phyloP scores from a whole-genome alignment of 805 yeast species.

The Lipomyces kockii region DNA sequence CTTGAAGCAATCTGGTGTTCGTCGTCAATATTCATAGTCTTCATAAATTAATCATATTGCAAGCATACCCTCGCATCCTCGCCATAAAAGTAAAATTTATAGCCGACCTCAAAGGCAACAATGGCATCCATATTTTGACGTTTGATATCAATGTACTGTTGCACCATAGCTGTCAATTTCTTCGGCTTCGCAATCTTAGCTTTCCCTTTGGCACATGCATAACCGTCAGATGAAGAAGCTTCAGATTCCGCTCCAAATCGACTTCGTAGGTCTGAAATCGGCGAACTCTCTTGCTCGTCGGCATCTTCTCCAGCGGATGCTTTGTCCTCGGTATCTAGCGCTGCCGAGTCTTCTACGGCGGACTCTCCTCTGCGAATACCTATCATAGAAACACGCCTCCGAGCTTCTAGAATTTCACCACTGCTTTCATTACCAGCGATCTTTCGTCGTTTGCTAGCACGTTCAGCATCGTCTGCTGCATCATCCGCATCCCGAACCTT shows the following conservation, averaged over 20 bases:
- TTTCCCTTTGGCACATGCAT: background rate
- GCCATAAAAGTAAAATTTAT: slow-evolving; percentile 85
- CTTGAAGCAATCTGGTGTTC: slow-evolving; percentile 53
- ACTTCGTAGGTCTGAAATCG: background rate
- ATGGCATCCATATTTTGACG: slow-evolving; percentile 64
- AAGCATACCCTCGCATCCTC: slow-evolving; percentile 64
- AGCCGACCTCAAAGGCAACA: slow-evolving; percentile 86
- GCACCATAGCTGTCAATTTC: slow-evolving; percentile 76
- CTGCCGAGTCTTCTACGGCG: background rate
- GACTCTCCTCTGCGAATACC: background rate
- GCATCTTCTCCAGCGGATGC: slow-evolving; percentile 14
- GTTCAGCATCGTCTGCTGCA: background rate
- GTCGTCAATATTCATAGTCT: background rate
- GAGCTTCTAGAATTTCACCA: background rate
- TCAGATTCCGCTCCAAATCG: slow-evolving; percentile 10
- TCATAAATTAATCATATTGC: background rate
- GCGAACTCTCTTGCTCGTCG: slow-evolving; percentile 8
- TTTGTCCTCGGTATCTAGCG: background rate
- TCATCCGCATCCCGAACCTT: too few relatives aligned
- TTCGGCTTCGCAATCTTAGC: background rate
- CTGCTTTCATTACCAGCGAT: background rate
- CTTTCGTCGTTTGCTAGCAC: background rate
- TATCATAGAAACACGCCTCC: background rate
- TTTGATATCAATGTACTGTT: slow-evolving; percentile 74
- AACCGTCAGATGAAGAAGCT: background rate